phyloP scores from a whole-genome alignment of 768 basidiomycete genomes.

The Hypholoma fasciculare region DNA sequence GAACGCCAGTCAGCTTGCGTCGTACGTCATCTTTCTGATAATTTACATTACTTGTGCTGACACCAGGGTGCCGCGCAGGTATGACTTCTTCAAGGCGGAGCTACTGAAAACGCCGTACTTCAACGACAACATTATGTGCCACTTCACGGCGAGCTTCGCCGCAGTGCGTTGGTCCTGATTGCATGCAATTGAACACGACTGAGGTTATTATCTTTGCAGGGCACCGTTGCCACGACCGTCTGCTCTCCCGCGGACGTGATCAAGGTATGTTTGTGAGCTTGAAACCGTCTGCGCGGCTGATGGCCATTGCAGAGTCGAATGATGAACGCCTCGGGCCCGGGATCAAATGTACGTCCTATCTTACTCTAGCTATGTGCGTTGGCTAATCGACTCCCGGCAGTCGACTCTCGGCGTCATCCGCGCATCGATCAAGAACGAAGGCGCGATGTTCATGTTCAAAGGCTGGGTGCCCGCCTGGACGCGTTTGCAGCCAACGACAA shows the following conservation, averaged over 20 bases:
- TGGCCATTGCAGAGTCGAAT: conserved; percentile 59
- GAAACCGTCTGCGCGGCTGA: neutral
- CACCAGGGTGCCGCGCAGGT: conserved; percentile 39
- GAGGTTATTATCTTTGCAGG: conserved; percentile 36
- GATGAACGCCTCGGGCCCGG: conserved; percentile 87
- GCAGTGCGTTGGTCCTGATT: conserved; percentile 47
- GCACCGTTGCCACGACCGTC: conserved; percentile 86
- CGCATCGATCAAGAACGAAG: conserved; percentile 68
- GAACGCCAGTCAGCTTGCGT: conserved; percentile 92
- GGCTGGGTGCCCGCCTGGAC: conserved; percentile 91
- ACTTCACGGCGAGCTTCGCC: conserved; percentile 85
- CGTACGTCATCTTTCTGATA: conserved; percentile 47
- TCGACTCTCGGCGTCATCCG: conserved; percentile 74
- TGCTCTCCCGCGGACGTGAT: conserved; percentile 89
- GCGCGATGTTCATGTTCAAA: conserved; percentile 90
- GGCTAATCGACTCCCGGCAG: conserved; percentile 28
- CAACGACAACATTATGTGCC: conserved; percentile 78
- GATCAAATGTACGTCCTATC: conserved; percentile 57
- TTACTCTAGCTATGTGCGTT: neutral
- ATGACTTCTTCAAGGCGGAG: conserved; percentile 91
- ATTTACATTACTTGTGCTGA: neutral
- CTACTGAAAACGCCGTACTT: conserved; percentile 72
- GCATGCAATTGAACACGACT: neutral
- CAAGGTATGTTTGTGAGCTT: conserved; percentile 45
- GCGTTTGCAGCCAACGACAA: conserved; percentile 83